Base-by-base conservation (phyloP, 768 basidiomycete species). In the Hericium coralloides region DNA sequence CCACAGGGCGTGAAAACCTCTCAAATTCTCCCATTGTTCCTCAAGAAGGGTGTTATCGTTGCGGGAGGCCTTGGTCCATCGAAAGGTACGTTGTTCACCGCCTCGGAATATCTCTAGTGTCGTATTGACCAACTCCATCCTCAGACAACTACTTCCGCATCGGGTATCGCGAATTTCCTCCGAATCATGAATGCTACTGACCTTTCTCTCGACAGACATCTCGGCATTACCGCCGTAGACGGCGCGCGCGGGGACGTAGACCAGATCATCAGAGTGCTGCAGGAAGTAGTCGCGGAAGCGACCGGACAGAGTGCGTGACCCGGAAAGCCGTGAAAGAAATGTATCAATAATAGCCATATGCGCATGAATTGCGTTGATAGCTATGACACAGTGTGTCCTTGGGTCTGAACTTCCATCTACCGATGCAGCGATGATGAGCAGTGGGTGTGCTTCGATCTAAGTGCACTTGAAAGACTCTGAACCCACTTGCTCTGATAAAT, bases 141-240 rank as follows among this genome's bases (percentile, higher is more conserved):
- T 60, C 60, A 89, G 88, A 87, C 66, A 87, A 84, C 65, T 95
- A 95, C 71, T 93, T 95, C 85, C 86, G 94, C 52, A 84, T 97
- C 55, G 94, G 93, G 80, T 81, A 58, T 39, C 79, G 74, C 17
- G 53, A 20, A 45, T 1, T 15, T n/a, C 55, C 14, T 25, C 60
- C 12, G 50, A 45, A 39, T 38, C 38, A 36, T 56, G 31, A 55
- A 48, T 57, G 7, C 47, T 25, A 38, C 4, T 52, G 12, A 39
- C 47, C 49, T 25, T 45, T 49, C 37, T 20, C 58, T 39, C 55
- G 55, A 18, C 62, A 87, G 87, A 36, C 95, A 97, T 69, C 95
- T 98, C 93, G 95, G 95, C 52, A 68, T 86, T 56, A 84, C 87
- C n/a, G 94, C 81, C 20, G 84, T 88, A 7, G 82, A 93, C 58